These are phyloP conservation scores for Penicillium thymicola DNA, from an alignment of 2,329 filamentous ascomycete species.

Conservation along the genomic window DNA sequence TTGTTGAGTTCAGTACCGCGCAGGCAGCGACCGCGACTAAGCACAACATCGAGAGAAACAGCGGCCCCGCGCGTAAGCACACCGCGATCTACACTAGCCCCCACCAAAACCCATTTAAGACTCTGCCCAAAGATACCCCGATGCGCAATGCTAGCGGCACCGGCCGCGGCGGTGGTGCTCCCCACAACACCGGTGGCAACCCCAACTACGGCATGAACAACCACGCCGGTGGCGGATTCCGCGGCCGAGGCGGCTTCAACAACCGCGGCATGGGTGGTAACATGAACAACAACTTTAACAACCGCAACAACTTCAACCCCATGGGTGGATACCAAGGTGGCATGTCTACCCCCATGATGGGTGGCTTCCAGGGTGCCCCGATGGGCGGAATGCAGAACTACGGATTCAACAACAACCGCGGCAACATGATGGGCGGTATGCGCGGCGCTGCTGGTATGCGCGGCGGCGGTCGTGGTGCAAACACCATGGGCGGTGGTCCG, in stretches of 20 bases:
- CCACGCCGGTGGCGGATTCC: slow-evolving; percentile 35
- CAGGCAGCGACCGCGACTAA: slow-evolving; percentile 86
- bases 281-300: slow-evolving; percentile 24
- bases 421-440: slow-evolving; percentile 57
- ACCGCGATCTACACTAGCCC: slow-evolving; percentile 72
- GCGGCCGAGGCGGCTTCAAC: slow-evolving; percentile 52
- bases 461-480: slow-evolving; percentile 53
- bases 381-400: slow-evolving; percentile 53
- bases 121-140: slow-evolving; percentile 82
- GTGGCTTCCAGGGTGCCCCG: slow-evolving; percentile 41
- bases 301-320: slow-evolving; percentile 23
- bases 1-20: slow-evolving; percentile 76
- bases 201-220: slow-evolving; percentile 36
- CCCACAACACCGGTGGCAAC: slow-evolving; percentile 36
- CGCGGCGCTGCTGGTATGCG: slow-evolving; percentile 56
- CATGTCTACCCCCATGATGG: slow-evolving; percentile 46
- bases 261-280: slow-evolving; percentile 41
- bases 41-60: slow-evolving; percentile 69
- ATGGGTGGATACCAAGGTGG: slow-evolving; percentile 51
- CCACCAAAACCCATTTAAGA: slow-evolving; percentile 81
- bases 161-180: slow-evolving; percentile 46
- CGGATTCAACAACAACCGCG: slow-evolving; percentile 52
- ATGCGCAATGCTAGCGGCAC: slow-evolving; percentile 65
- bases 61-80: slow-evolving; percentile 61
- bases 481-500: slow-evolving; percentile 49